Evolutionary conservation across 768 basidiomycete genomes (phyloP).

Genomic region (Lactifluus echinatus): DNA sequence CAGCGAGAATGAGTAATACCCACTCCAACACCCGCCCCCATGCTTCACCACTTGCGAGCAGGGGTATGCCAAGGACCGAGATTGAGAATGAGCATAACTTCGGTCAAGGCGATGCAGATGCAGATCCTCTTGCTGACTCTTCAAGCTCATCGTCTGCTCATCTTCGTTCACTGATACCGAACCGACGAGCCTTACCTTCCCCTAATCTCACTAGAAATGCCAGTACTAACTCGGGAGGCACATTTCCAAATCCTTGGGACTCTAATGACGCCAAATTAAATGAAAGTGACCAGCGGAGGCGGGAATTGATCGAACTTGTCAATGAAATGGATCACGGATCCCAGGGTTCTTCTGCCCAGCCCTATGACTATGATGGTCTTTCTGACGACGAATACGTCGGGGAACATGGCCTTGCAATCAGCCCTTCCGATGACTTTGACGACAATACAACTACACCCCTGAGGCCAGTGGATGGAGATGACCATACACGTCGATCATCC

Average conservation of each 20-base stretch:
- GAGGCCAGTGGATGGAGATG: background rate
- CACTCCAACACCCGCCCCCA: background rate
- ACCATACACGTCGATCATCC: background rate
- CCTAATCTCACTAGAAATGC: background rate
- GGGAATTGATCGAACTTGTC: constrained; percentile 14
- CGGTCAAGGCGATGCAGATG: constrained; percentile 1
- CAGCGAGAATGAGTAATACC: background rate
- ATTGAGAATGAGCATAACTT: constrained; percentile 1
- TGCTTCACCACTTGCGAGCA: background rate
- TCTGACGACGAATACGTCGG: constrained; percentile 18
- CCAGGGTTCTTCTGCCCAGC: background rate
- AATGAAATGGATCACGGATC: constrained; percentile 9
- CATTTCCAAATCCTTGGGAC: constrained; percentile 14
- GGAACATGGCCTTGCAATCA: constrained; percentile 27
- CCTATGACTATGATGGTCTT: constrained; percentile 1
- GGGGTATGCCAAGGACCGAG: background rate
- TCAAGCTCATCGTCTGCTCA: constrained; percentile 6
- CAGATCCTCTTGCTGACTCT: background rate
- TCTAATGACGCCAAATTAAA: background rate
- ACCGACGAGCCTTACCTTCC: background rate
- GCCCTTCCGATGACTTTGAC: constrained; percentile 12
- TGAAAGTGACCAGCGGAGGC: constrained; percentile 11
- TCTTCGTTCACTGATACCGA: constrained; percentile 7
- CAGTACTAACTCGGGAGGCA: background rate
- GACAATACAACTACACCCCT: background rate